Evolutionary conservation across 768 basidiomycete species (phyloP).

Genomic region (Cystobasidium ongulense): DNA sequence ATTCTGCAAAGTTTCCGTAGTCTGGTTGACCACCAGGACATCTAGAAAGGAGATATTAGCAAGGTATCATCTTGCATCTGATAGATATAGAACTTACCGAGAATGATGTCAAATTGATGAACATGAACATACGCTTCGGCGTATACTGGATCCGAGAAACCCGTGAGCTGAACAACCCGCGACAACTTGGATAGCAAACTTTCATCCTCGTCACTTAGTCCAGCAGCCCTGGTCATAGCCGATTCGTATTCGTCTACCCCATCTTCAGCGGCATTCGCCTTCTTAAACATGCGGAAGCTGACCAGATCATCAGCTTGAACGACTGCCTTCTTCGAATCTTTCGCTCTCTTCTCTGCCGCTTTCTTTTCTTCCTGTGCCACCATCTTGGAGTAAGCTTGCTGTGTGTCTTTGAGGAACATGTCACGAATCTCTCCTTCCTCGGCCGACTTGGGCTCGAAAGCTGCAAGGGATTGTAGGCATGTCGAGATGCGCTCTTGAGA

Average conservation of each 20-base stretch:
- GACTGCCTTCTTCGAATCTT: constrained; percentile 60
- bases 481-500: constrained; percentile 91
- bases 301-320: constrained; percentile 90
- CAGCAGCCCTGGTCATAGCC: constrained; percentile 82
- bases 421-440: constrained; percentile 52
- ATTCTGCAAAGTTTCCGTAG: constrained; percentile 84
- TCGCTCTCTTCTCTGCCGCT: constrained; percentile 79
- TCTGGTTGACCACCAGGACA: constrained; percentile 94
- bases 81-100: constrained; percentile 53
- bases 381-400: constrained; percentile 88
- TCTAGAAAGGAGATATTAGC: constrained; percentile 50
- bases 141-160: constrained; percentile 97
- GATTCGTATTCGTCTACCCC: constrained; percentile 67
- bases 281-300: constrained; percentile 87
- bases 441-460: constrained; percentile 52
- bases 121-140: constrained; percentile 97
- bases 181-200: constrained; percentile 91
- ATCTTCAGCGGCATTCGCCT: constrained; percentile 74
- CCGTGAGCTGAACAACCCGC: constrained; percentile 89
- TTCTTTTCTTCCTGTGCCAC: constrained; percentile 92
- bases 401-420: constrained; percentile 61
- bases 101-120: constrained; percentile 90
- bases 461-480: constrained; percentile 83
- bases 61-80: background rate
- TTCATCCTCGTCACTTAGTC: constrained; percentile 69